Evolutionary conservation across 371 early-diverging fungal species (phyloP), one percentile per base, ranked within the genome.

Genomic region (Mucor mucedo): DNA sequence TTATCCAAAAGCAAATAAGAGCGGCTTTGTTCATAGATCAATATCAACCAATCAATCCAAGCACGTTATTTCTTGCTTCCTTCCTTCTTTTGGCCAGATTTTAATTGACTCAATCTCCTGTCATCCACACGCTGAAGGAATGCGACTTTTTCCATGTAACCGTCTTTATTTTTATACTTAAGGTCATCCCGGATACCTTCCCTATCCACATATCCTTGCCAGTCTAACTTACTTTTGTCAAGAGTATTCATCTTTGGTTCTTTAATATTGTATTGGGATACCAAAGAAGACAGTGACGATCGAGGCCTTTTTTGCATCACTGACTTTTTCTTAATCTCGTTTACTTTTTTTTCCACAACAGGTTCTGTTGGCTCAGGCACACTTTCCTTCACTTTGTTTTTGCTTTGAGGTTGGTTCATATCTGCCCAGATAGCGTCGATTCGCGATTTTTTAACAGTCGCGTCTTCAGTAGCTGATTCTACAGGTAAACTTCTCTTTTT

Each of bases 191-290:
- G 83, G 44, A 88, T 87, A 2, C 89, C 89, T 66, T 84, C 85
- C 47, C 78, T 78, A 32, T 86, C 85, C 28, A 90, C 89, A 73
- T 81, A 88, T 13, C 72, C 73, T 58, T 86, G 81, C 91, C 90
- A 89, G 65, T 91, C 90, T 65, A 86, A 58, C 62, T 87, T 88
- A 41, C 87, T 86, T 61, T 89, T 87, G 48, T 91, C 91, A 30
- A 91, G 68, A 10, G 90, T 88, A 52, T 88, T 89, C 65, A 90
- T 76, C 61, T 88, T 89, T 11, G 87, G 80, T 4, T 86, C 87
- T 58, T 88, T 86, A 60, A 88, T 79, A 3, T 86, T 86, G 65
- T 85, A 88, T 49, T 85, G 82, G 4, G 83, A 74, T 0, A 86
- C 87, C 1, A 91, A 66, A 7, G 80, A 83, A 3, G 79, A 79